Base-by-base conservation (phyloP, 306 rosid genomes). In the Cyclanthera cordifolia region DNA sequence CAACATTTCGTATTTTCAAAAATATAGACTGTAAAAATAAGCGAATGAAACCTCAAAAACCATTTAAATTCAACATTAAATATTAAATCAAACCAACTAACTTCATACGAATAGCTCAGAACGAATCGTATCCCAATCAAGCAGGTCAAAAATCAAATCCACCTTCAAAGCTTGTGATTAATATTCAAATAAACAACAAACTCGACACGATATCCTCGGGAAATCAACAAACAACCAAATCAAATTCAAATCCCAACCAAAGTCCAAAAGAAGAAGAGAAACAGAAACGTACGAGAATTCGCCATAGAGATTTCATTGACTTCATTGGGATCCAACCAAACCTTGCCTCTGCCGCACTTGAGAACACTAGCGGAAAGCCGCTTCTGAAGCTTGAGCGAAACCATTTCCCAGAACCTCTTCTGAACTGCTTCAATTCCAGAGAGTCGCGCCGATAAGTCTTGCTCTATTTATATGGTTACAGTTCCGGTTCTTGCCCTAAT, bases 241-340 rank as follows among this genome's bases (percentile, higher is more conserved):
- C 49, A 37, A 60, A 37, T 17, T 2, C 8, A 4, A 34, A 60
- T 14, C n/a, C 49, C 4, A 60, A 34, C 41, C n/a, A n/a, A n/a
- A 16, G 48, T 17, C 8, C 4, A 1, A 19, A 37, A 70, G 15
- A n/a, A 32, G 46, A 1, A 37, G 8, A 8, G 37, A 16, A 52
- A 30, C 19, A 13, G 13, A 58, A 53, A 20, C 82, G 7, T 80
- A 92, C 95, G 96, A 61, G 98, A 93, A 73, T 93, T 93, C 34
- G 96, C 98, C 96, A 89, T 93, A 79, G 98, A 93, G 81, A 93
- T 93, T 73, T 93, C 98, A 30, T 81, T 93, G 72, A 72, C 85
- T 79, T 93, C 98, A 83, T 93, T 93, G 2, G 98, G 98, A 72
- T 93, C 98, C 4, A 93, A 92, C 98, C 98, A 93, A 14, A 93